Evolutionary conservation across 768 basidiomycete genomes (phyloP).

Genomic region (Rhizopogon roseolus): DNA sequence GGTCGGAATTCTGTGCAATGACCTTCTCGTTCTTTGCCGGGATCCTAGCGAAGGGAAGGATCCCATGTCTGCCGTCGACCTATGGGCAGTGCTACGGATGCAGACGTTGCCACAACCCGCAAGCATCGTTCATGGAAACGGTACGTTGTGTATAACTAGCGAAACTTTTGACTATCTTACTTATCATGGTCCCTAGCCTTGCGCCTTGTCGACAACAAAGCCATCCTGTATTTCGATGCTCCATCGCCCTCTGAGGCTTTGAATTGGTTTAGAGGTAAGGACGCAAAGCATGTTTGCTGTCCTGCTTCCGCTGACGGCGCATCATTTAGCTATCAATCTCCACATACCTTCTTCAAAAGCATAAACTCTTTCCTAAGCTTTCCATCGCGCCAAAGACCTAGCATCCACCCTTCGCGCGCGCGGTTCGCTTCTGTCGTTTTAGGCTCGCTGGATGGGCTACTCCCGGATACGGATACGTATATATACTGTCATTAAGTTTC

Average conservation of each 20-base stretch:
- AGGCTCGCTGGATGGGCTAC: slow-evolving; percentile 14
- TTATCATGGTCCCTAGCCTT: slow-evolving; percentile 45
- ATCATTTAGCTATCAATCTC: slow-evolving; percentile 70
- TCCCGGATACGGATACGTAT: slow-evolving; percentile 22
- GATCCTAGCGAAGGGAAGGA: slow-evolving; percentile 83
- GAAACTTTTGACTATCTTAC: neutral
- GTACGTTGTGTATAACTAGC: slow-evolving; percentile 31
- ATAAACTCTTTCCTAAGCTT: slow-evolving; percentile 31
- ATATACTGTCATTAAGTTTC: slow-evolving; percentile 32
- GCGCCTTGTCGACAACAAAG: slow-evolving; percentile 88
- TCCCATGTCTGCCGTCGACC: slow-evolving; percentile 67
- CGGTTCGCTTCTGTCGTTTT: slow-evolving; percentile 1
- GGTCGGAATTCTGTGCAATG: slow-evolving; percentile 85
- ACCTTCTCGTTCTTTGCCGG: slow-evolving; percentile 86
- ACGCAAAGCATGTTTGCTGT: neutral
- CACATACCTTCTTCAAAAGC: slow-evolving; percentile 82
- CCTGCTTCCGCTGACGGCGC: neutral
- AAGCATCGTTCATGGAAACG: slow-evolving; percentile 84
- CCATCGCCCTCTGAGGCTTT: slow-evolving; percentile 80
- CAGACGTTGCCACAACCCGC: slow-evolving; percentile 89
- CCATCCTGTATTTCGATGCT: slow-evolving; percentile 85
- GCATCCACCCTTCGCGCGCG: neutral
- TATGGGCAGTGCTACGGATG: slow-evolving; percentile 98
- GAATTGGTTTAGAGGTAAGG: slow-evolving; percentile 85
- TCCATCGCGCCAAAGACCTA: neutral